phyloP scores from a whole-genome alignment of 192 early-diverging fungal species.

The Lobosporangium transversale region DNA sequence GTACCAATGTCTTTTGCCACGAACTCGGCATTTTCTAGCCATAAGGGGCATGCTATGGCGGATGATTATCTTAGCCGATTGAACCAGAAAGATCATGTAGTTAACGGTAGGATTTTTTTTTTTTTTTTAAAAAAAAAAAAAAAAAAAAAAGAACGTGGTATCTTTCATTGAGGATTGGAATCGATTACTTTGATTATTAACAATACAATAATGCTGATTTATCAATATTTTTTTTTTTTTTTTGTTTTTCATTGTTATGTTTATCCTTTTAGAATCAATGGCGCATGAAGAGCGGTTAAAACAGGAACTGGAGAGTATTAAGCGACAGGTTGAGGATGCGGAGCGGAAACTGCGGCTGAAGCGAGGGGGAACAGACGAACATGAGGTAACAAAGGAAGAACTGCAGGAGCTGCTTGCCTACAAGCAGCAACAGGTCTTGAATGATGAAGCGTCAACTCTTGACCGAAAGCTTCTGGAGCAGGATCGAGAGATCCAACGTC shows the following conservation, averaged over 20 bases:
- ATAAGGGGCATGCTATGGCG: slow-evolving; percentile 45
- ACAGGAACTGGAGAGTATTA: slow-evolving; percentile 58
- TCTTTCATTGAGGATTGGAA: too few species aligned
- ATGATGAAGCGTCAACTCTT: slow-evolving; percentile 56
- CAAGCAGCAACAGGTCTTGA: slow-evolving; percentile 62
- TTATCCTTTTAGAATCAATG: slow-evolving; percentile 18
- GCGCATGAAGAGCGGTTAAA: slow-evolving; percentile 60
- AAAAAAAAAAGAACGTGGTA: too few species aligned
- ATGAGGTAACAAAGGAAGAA: slow-evolving; percentile 46
- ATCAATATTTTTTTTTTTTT: slow-evolving; percentile 1
- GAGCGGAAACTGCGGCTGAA: slow-evolving; percentile 43
- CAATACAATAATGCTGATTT: not conserved
- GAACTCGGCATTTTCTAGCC: slow-evolving; percentile 46
- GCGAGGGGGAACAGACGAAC: slow-evolving; percentile 17
- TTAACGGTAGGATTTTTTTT: slow-evolving; percentile 13
- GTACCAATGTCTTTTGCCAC: slow-evolving; percentile 33
- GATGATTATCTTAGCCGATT: slow-evolving; percentile 49
- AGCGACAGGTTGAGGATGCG: slow-evolving; percentile 59
- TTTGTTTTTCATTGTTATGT: slow-evolving; percentile 1
- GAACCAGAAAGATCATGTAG: slow-evolving; percentile 27
- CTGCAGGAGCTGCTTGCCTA: slow-evolving; percentile 63
- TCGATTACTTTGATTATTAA: not conserved
- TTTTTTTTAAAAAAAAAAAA: not conserved
- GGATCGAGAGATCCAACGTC: slow-evolving; percentile 63
- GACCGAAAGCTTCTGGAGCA: slow-evolving; percentile 51